phyloP scores from a whole-genome alignment of 306 rosid species.

The Purshia tridentata region DNA sequence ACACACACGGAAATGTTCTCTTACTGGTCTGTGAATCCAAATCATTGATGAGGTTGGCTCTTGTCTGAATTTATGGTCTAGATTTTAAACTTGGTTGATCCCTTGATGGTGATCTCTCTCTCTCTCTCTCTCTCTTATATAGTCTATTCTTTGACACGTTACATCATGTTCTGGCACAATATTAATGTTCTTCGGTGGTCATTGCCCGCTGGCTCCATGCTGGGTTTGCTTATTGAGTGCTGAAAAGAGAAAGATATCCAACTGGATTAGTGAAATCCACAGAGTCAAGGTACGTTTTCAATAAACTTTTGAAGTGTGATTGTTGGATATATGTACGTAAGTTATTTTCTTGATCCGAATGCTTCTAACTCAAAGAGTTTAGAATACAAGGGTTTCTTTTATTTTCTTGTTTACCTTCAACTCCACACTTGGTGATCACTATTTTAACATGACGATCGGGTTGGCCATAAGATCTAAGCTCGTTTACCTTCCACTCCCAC shows the following conservation, averaged over 20 bases:
- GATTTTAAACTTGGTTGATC: background rate
- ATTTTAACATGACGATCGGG: background rate
- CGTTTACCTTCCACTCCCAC: no score
- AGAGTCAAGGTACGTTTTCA: constrained; percentile 4
- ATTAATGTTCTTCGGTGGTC: background rate
- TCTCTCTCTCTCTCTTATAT: background rate
- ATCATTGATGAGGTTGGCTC: no score
- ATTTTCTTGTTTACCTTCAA: background rate
- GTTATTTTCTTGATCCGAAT: background rate
- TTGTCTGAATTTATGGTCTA: no score
- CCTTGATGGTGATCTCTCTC: background rate
- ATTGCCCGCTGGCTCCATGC: background rate
- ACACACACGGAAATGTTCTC: background rate
- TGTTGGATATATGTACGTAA: background rate
- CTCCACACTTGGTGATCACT: background rate
- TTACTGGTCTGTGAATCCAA: no score
- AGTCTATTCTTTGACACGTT: background rate
- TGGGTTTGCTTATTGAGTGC: background rate
- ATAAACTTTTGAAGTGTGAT: background rate
- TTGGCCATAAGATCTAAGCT: background rate
- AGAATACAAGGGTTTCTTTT: background rate
- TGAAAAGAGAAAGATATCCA: background rate
- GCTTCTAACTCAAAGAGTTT: background rate
- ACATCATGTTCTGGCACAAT: background rate
- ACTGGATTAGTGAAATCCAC: background rate